A percentile compares a stretch with the other conserved stretches of the same genome.
These are phyloP conservation scores for Inga oerstediana DNA, from an alignment of 306 rosid species.

Conservation along the genomic window DNA sequence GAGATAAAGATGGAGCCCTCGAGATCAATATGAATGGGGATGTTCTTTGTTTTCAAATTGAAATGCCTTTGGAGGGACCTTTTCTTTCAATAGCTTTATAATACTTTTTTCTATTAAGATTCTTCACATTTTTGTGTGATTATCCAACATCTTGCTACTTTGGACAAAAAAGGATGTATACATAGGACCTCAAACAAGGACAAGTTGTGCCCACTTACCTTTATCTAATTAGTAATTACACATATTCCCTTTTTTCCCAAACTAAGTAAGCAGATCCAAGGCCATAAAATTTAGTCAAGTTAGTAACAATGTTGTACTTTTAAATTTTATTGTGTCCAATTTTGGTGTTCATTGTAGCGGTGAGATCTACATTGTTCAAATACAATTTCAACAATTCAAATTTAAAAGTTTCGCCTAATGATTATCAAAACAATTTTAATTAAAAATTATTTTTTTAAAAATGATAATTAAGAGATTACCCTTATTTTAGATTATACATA, in stretches of 20 bases:
- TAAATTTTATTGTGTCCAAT: too few relatives aligned
- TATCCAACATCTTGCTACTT: background rate
- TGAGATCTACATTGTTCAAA: too few relatives aligned
- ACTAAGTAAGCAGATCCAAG: background rate
- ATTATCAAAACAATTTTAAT: too few relatives aligned
- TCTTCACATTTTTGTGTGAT: background rate
- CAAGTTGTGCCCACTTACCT: background rate
- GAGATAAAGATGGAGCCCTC: conserved; percentile 37
- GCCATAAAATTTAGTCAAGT: background rate
- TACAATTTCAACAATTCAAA: too few relatives aligned
- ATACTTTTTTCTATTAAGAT: background rate
- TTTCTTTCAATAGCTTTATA: background rate
- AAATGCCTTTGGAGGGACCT: conserved; percentile 56
- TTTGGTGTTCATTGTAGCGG: too few relatives aligned
- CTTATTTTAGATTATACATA: too few relatives aligned
- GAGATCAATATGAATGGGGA: conserved; percentile 22
- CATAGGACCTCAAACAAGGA: background rate
- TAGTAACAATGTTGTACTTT: too few relatives aligned
- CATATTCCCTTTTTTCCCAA: too few relatives aligned
- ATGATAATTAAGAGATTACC: too few relatives aligned
- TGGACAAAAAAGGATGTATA: too few relatives aligned
- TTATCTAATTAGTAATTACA: background rate
- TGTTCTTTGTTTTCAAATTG: conserved; percentile 37
- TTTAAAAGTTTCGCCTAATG: too few relatives aligned
- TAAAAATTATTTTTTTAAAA: too few relatives aligned